Evolutionary conservation across 306 rosid genomes (phyloP), one percentile per base, ranked within the genome.

Genomic region (Astragalus glycyphyllos): DNA sequence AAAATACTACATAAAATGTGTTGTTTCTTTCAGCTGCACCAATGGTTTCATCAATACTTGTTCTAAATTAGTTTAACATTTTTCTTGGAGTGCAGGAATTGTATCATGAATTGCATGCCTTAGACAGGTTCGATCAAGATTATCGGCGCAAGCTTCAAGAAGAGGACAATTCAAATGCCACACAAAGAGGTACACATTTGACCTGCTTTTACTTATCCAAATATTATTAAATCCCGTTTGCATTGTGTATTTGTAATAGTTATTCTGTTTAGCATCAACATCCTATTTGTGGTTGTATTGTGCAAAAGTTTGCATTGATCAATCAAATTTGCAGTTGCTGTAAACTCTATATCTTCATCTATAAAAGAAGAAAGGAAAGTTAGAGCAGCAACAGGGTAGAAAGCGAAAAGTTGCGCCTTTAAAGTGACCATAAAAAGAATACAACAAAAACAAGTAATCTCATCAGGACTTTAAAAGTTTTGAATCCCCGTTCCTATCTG

Each of bases 81-180:
- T 42, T 69, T 78, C 49, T 58, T 72, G 64, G 68, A 31, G 37
- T 79, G 34, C 88, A 95, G 99, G 99, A 95, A 78, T 82, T 95
- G 78, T 95, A 91, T 82, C 99, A 95, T 75, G 99, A 91, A 79
- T 83, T 87, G 73, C 95, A 95, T 60, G 92, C 99, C 76, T 84
- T 95, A 73, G 99, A 95, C 75, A 87, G 99, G 83, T 95, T 86
- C 85, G 97, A 91, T 80, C 99, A 91, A 77, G 99, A 95, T 82
- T 87, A 87, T 77, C 88, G 83, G 37, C 97, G 96, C 69, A 95
- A 87, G 74, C 92, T 80, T 77, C 99, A 87, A 82, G 99, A 95
- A 80, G 99, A 95, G 83, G 99, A 95, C 80, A 86, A 72, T 79
- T 80, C 97, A 58, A 94, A 77, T 84, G 78, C 86, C 35, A 64